Conservation (phyloP, 768 basidiomycete species). For the Mycena capillaripes region DNA sequence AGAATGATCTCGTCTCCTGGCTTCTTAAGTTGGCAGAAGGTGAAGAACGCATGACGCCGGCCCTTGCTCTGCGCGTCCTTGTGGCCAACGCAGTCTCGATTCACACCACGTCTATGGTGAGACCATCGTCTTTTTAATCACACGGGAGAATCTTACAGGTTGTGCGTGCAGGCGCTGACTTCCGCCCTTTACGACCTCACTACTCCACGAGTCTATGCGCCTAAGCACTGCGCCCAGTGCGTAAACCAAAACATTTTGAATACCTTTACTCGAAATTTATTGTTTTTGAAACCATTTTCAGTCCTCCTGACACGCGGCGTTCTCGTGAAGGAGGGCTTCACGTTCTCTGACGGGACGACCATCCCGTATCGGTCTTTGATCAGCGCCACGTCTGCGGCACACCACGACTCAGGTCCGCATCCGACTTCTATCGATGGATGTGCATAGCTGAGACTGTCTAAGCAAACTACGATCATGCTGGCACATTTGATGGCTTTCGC, state of each 20-base stretch:
- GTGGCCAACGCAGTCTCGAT: conserved; percentile 53
- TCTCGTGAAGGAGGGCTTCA: too few relatives aligned
- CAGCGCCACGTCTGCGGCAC: conserved; percentile 27
- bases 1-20: conserved; percentile 59
- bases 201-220: conserved; percentile 42
- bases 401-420: neutral
- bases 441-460: neutral
- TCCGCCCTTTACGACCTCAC: conserved; percentile 37
- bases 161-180: conserved; percentile 31
- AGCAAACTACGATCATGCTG: neutral
- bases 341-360: conserved; percentile 53
- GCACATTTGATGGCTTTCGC: neutral
- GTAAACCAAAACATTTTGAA: neutral
- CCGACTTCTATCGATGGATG: neutral
- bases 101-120: neutral
- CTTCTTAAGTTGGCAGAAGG: conserved; percentile 48
- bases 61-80: conserved; percentile 48
- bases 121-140: neutral
- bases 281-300: conserved; percentile 35
- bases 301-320: conserved; percentile 46
- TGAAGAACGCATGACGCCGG: conserved; percentile 41
- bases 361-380: conserved; percentile 49
- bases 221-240: conserved; percentile 11
- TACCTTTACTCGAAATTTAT: neutral
- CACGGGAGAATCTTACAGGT: too few relatives aligned